phyloP scores from a whole-genome alignment of 371 early-diverging fungal species.

The Mucor lusitanicus region DNA sequence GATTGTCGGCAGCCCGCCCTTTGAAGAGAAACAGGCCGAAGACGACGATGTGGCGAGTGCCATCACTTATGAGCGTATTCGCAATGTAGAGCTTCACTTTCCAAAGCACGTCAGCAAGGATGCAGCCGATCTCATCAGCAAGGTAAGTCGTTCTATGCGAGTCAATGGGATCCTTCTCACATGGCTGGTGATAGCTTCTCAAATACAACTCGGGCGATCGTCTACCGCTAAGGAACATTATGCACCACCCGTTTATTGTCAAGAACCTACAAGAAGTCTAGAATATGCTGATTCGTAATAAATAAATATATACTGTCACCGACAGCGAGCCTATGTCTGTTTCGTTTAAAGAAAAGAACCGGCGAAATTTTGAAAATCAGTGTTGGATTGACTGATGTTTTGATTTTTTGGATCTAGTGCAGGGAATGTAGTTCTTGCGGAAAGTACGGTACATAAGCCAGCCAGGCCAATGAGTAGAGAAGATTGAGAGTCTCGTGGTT shows the following conservation, averaged over 20 bases:
- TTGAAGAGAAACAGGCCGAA: slow-evolving; percentile 69
- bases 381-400: too few relatives aligned
- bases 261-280: background rate
- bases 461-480: too few relatives aligned
- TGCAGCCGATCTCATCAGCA: slow-evolving; percentile 88
- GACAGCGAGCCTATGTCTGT: too few relatives aligned
- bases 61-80: slow-evolving; percentile 84
- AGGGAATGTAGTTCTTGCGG: too few relatives aligned
- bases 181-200: slow-evolving; percentile 54
- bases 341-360: too few relatives aligned
- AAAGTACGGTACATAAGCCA: too few relatives aligned
- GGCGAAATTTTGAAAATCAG: too few relatives aligned
- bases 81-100: slow-evolving; percentile 81
- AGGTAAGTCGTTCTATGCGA: slow-evolving; percentile 40
- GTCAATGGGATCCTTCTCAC: background rate
- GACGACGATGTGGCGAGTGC: slow-evolving; percentile 24
- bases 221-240: slow-evolving; percentile 75
- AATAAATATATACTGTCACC: too few relatives aligned
- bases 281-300: too few relatives aligned
- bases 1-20: slow-evolving; percentile 94
- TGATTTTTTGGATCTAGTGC: too few relatives aligned
- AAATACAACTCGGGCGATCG: slow-evolving; percentile 79
- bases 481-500: too few relatives aligned
- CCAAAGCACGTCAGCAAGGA: slow-evolving; percentile 83
- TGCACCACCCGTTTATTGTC: slow-evolving; percentile 18